These are phyloP conservation scores for Backusella psychrophila DNA, from an alignment of 192 early-diverging fungal species.

Conservation along the genomic window DNA sequence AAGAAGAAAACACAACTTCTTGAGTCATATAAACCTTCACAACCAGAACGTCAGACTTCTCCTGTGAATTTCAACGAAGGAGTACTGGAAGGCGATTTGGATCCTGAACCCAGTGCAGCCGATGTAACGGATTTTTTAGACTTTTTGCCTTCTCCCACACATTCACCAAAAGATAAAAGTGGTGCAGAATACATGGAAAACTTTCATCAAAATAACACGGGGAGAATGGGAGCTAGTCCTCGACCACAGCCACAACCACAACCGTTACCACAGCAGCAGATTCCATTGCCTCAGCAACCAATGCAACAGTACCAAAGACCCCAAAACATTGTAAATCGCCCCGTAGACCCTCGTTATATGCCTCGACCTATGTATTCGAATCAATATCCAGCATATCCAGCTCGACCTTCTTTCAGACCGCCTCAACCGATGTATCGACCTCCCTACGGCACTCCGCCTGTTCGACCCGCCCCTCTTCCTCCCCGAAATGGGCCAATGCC, in stretches of 20 bases:
- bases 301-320: background rate
- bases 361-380: background rate
- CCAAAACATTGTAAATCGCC: background rate
- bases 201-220: background rate
- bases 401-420: background rate
- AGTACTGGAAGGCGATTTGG: slow-evolving; percentile 13
- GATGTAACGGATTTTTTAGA: slow-evolving; percentile 31
- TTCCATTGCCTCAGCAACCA: background rate
- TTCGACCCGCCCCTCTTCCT: slow-evolving; percentile 15
- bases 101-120: slow-evolving; percentile 31
- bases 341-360: background rate
- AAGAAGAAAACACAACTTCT: slow-evolving; percentile 60
- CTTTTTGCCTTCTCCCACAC: slow-evolving; percentile 33
- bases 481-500: slow-evolving; percentile 2
- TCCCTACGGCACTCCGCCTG: background rate
- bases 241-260: background rate
- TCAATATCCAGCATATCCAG: background rate
- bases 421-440: background rate
- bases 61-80: background rate
- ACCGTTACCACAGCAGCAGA: background rate
- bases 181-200: slow-evolving; percentile 7
- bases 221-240: background rate
- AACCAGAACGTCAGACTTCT: background rate
- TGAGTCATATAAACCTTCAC: background rate
- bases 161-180: slow-evolving; percentile 10